Base-by-base conservation (phyloP, 768 basidiomycete species). In the Lactarius quietus region DNA sequence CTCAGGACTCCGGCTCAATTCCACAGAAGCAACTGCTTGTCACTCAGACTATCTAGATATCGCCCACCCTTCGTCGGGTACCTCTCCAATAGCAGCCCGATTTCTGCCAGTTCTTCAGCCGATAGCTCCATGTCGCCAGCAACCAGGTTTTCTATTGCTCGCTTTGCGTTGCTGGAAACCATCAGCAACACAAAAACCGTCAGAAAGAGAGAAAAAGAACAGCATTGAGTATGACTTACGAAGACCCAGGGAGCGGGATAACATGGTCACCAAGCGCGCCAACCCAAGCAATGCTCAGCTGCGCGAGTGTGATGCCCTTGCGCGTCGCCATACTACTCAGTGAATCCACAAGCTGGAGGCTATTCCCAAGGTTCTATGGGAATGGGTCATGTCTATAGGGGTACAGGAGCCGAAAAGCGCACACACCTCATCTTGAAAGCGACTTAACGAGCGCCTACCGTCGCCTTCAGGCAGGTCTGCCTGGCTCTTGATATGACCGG, bases 211-310 rank as follows among this genome's bases (percentile, higher is more conserved):
- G 7, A 60, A n/a, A 41, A 31, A 38, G 3, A 63, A 33, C 31
- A 6, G 12, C 20, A 43, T 18, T 31, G 5, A 3, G 1, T 26
- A n/a, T 12, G 64, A 73, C 76, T 60, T 58, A 78, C 78, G 77
- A 78, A 20, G 77, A 78, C 2, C 83, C 83, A 1, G 83, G 82
- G 33, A 84, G 76, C 1, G 82, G 81, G 69, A 84, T 76, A 38
- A 80, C 75, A 67, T 80, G 72, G 17, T 66, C 58, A 14, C 78
- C 78, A 17, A 75, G 74, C 3, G 75, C 69, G 23, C 57, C 61
- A 9, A 80, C 78, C 79, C 79, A 81, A 0, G 78, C 78, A 55
- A 81, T 72, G 67, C 71, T 71, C 17, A 81, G 71, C 65, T 78
- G 76, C 0, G 76, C 77, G 12, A 80, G 73, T 0, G 80, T 77